A percentile compares a stretch with the other conserved stretches of the same genome.
Conservation (phyloP, 139 green algal genomes). For the Chlamydomonas eustigma region DNA sequence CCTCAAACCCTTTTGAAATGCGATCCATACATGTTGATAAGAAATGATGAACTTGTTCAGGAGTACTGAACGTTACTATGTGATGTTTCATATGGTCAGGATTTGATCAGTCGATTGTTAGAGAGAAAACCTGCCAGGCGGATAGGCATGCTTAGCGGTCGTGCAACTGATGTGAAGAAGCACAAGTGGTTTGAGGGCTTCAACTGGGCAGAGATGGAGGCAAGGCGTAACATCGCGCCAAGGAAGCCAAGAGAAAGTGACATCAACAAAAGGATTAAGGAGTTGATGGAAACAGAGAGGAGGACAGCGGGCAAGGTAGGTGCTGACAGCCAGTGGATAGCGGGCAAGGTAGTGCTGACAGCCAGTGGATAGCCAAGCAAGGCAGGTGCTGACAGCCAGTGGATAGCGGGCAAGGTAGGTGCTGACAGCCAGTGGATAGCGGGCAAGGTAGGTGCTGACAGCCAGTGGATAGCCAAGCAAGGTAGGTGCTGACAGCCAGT, state of each 20-base stretch:
- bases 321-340: background rate
- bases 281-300: slow-evolving; percentile 51
- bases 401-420: background rate
- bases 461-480: background rate
- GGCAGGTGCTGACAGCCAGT: too few relatives aligned
- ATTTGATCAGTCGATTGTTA: slow-evolving; percentile 80
- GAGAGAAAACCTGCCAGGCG: slow-evolving; percentile 83
- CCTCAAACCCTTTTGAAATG: too few relatives aligned
- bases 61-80: too few relatives aligned
- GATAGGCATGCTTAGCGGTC: slow-evolving; percentile 81
- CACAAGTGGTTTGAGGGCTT: slow-evolving; percentile 92
- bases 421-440: background rate
- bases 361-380: background rate
- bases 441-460: background rate
- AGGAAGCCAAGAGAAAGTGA: slow-evolving; percentile 68
- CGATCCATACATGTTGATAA: too few relatives aligned
- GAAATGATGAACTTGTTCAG: too few relatives aligned
- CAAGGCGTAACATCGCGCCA: slow-evolving; percentile 57
- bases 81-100: too few relatives aligned
- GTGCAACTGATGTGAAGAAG: slow-evolving; percentile 79
- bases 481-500: background rate
- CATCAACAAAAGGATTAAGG: slow-evolving; percentile 69
- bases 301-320: slow-evolving; percentile 28
- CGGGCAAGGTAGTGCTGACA: background rate
- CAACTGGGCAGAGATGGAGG: slow-evolving; percentile 83